phyloP scores from a whole-genome alignment of 495 filamentous ascomycete species.

The Penicillium simplicissimum region DNA sequence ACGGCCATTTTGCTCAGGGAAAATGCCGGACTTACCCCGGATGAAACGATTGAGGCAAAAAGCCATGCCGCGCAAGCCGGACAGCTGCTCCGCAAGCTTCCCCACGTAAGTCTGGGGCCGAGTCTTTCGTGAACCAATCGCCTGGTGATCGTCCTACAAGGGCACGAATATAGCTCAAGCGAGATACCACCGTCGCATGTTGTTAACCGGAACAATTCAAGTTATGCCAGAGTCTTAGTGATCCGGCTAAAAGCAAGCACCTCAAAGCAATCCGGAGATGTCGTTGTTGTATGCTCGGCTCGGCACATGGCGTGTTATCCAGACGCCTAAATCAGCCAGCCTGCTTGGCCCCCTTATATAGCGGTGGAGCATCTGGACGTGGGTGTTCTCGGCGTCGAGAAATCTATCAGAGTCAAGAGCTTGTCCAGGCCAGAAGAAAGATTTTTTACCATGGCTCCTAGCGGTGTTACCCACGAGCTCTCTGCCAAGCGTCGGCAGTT shows the following conservation, averaged over 20 bases:
- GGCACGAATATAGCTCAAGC: not conserved
- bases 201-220: not conserved
- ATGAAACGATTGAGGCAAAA: slow-evolving; percentile 2
- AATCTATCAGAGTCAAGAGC: not conserved
- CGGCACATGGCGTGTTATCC: not conserved
- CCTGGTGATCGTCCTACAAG: not conserved
- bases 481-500: slow-evolving; percentile 13
- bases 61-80: not conserved
- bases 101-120: not conserved
- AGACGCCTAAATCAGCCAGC: not conserved
- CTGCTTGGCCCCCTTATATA: not conserved
- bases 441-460: not conserved
- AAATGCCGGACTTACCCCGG: not conserved
- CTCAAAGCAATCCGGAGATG: not conserved
- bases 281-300: not conserved
- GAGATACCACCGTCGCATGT: not conserved
- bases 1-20: not conserved
- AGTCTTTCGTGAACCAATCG: not conserved
- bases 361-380: not conserved
- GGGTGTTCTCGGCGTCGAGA: not conserved
- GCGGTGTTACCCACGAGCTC: slow-evolving; percentile 1
- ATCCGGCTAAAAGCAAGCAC: slow-evolving; percentile 4
- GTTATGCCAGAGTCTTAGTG: not conserved
- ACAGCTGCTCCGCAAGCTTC: not conserved
- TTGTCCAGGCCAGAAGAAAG: not conserved